phyloP scores from a whole-genome alignment of 2,329 filamentous ascomycete genomes.

The Ophiostoma ulmi region DNA sequence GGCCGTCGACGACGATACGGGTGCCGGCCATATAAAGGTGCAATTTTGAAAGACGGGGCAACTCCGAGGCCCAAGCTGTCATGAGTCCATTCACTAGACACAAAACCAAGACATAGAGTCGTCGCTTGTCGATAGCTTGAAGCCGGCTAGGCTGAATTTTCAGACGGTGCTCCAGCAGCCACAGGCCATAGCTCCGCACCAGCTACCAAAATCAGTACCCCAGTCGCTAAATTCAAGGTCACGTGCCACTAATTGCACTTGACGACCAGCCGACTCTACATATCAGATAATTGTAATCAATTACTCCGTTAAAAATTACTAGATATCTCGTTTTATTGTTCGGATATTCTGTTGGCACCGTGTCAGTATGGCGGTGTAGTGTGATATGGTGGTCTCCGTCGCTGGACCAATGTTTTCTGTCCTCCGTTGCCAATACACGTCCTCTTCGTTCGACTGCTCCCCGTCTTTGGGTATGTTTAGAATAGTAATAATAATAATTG shows the following conservation, averaged over 20 bases:
- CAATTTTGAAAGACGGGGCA: neutral
- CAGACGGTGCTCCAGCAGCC: neutral
- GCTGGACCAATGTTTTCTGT: neutral
- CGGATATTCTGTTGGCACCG: neutral
- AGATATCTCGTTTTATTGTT: neutral
- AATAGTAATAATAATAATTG: conserved; percentile 21
- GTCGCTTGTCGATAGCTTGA: neutral
- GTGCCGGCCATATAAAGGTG: conserved; percentile 35
- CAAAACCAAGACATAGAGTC: too few species aligned
- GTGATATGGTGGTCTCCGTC: neutral
- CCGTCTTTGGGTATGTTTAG: conserved; percentile 15
- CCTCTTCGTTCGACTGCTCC: neutral
- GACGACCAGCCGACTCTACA: neutral
- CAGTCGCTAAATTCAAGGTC: conserved; percentile 2
- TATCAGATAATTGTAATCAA: neutral
- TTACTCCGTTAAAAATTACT: neutral
- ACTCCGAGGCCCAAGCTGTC: neutral
- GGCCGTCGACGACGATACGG: conserved; percentile 48
- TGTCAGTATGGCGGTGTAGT: neutral
- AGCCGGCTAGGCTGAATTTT: neutral
- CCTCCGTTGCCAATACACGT: neutral
- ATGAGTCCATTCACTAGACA: conserved; percentile 5
- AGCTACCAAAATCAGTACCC: neutral
- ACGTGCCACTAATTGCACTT: neutral
- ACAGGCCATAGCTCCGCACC: conserved; percentile 4